phyloP scores from a whole-genome alignment of 2,329 filamentous ascomycete genomes.

The Sporothrix curviconia region DNA sequence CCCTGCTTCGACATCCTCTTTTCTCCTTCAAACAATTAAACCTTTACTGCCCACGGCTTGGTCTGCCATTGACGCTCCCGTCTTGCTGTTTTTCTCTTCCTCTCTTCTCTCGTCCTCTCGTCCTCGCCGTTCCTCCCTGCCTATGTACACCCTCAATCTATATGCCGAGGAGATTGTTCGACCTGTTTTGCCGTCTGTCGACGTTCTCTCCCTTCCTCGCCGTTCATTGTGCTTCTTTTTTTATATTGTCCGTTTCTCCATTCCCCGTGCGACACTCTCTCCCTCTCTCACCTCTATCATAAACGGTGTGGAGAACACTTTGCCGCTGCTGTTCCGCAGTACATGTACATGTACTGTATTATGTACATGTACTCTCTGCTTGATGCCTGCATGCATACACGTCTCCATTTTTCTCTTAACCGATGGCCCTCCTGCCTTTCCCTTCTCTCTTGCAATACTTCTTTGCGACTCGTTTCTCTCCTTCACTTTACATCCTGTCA shows the following conservation, averaged over 20 bases:
- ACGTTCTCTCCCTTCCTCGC: not conserved
- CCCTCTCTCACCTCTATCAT: not conserved
- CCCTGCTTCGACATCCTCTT: not conserved
- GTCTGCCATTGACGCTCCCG: no score
- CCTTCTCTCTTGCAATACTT: not conserved
- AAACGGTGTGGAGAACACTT: constrained; percentile 6
- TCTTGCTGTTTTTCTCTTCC: not conserved
- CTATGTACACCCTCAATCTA: not conserved
- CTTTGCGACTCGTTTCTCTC: not conserved
- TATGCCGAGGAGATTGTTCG: not conserved
- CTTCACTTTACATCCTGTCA: not conserved
- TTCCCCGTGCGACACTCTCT: constrained; percentile 4
- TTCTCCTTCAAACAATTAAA: no score
- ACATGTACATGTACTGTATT: not conserved
- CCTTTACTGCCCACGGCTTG: no score
- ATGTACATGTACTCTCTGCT: no score
- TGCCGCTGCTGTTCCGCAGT: constrained; percentile 5
- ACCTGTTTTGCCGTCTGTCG: no score
- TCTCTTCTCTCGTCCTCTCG: not conserved
- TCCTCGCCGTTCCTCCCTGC: not conserved
- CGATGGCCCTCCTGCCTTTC: not conserved
- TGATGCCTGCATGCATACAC: no score
- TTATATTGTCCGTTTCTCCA: constrained; percentile 6
- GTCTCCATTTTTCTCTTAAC: no score
- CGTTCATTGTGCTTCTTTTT: constrained; percentile 11